Conservation (phyloP, 2,329 filamentous ascomycete genomes). For the Myriosclerotinia curreyana region DNA sequence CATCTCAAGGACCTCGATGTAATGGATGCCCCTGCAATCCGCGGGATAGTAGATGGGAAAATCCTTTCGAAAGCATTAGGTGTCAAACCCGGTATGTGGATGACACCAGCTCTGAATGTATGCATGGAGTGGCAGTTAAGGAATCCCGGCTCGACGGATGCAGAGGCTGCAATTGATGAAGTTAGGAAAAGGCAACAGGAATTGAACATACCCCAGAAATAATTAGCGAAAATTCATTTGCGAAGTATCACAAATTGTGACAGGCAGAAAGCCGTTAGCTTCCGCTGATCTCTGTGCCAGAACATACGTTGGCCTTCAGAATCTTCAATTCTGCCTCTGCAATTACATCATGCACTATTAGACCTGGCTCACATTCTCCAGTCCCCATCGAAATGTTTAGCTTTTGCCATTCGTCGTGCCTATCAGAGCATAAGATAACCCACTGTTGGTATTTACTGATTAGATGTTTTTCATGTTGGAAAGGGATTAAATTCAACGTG, state of each 20-base stretch:
- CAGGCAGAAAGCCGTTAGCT: background rate
- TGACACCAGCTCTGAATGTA: slow-evolving; percentile 72
- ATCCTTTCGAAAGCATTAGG: slow-evolving; percentile 65
- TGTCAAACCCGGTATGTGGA: slow-evolving; percentile 77
- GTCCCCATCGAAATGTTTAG: no score
- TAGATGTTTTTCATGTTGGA: no score
- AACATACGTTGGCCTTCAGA: no score
- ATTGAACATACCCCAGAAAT: slow-evolving; percentile 34
- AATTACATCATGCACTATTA: no score
- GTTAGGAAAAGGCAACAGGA: slow-evolving; percentile 44
- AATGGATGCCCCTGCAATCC: slow-evolving; percentile 56
- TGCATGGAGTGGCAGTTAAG: slow-evolving; percentile 87
- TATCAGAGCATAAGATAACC: no score
- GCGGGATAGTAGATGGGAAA: slow-evolving; percentile 70
- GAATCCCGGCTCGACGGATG: slow-evolving; percentile 65
- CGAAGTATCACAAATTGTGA: background rate
- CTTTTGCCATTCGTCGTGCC: no score
- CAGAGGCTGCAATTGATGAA: slow-evolving; percentile 57
- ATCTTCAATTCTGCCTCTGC: no score
- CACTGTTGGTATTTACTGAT: no score
- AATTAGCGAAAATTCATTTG: background rate
- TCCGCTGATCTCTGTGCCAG: background rate
- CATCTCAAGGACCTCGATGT: slow-evolving; percentile 54
- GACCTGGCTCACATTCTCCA: no score
- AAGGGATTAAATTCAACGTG: no score